Conservation (phyloP, 148 eudicot genomes). For the Rheum nobile region DNA sequence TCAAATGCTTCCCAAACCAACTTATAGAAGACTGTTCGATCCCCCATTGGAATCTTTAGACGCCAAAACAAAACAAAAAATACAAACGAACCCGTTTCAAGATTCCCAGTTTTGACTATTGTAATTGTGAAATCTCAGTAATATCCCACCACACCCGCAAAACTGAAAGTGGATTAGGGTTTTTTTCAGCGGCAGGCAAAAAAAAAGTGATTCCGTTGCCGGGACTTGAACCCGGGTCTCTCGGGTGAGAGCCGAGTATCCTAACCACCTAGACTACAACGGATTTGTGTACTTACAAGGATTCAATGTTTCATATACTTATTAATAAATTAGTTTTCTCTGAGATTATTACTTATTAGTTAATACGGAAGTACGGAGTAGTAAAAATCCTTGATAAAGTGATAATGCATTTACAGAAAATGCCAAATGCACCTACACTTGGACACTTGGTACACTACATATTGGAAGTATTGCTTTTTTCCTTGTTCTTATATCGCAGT, state of each 20-base stretch:
- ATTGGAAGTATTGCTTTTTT: no score
- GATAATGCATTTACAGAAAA: not conserved
- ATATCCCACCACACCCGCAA: no score
- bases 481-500: no score
- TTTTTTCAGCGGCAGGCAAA: no score
- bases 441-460: no score
- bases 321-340: no score
- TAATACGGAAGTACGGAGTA: no score
- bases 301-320: no score
- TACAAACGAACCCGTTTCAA: not conserved
- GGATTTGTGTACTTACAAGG: slow-evolving; percentile 22
- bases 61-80: not conserved
- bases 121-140: no score
- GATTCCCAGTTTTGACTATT: no score
- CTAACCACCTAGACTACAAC: slow-evolving; percentile 99
- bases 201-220: slow-evolving; percentile 74
- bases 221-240: slow-evolving; percentile 99
- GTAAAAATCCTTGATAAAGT: not conserved
- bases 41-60: not conserved
- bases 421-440: not conserved
- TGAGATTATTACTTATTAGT: no score
- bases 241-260: slow-evolving; percentile 99
- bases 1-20: slow-evolving; percentile 41
- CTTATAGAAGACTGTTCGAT: not conserved
- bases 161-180: not conserved